A percentile compares a stretch with the other conserved stretches of the same genome.
These are phyloP conservation scores for Withania somnifera DNA, from an alignment of 305 asterid genomes.

Conservation along the genomic window DNA sequence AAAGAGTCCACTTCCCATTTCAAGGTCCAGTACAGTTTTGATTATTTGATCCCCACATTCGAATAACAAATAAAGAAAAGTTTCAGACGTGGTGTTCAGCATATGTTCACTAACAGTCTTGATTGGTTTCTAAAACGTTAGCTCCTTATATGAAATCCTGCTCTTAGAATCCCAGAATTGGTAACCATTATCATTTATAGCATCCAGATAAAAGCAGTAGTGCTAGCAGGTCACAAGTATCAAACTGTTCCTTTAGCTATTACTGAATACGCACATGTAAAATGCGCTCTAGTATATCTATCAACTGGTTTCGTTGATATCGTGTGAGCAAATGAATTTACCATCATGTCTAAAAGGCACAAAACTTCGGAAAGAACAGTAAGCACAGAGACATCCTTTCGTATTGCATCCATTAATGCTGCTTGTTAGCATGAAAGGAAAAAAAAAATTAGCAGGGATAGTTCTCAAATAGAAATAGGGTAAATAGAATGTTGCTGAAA, in stretches of 20 bases:
- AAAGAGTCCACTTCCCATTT: background rate
- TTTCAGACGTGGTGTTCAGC: background rate
- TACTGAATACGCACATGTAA: constrained; percentile 47
- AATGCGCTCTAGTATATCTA: constrained; percentile 77
- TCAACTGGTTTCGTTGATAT: constrained; percentile 89
- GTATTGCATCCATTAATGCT: constrained; percentile 71
- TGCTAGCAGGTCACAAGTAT: background rate
- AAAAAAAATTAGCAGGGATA: background rate
- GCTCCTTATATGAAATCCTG: background rate
- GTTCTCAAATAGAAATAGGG: background rate
- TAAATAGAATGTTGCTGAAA: background rate
- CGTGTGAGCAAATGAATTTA: constrained; percentile 88
- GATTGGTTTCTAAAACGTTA: background rate
- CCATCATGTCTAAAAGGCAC: constrained; percentile 95
- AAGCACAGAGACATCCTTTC: constrained; percentile 72
- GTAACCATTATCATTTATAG: background rate
- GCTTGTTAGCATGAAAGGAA: constrained; percentile 18
- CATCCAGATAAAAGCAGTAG: background rate
- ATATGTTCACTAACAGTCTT: background rate
- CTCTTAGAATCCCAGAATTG: background rate
- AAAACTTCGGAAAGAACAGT: constrained; percentile 84
- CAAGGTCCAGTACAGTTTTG: background rate
- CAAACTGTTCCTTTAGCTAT: background rate
- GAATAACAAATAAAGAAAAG: background rate
- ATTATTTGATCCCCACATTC: background rate